Evolutionary conservation across 2,329 filamentous ascomycete species (phyloP).

Genomic region (Diaporthe sp.): DNA sequence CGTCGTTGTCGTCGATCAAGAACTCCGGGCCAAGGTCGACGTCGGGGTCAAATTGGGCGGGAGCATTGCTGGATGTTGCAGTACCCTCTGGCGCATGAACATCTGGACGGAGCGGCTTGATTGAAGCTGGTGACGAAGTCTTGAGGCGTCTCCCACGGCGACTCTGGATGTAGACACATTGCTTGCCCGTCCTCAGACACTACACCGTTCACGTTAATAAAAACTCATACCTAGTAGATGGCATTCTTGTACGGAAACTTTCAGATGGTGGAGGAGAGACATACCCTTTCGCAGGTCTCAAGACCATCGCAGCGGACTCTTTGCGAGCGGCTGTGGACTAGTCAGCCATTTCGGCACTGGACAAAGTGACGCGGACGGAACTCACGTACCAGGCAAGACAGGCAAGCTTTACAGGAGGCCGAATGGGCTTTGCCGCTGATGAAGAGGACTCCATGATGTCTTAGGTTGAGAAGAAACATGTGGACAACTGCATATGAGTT

Average conservation of each 20-base stretch:
- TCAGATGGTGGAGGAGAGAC: rapidly evolving
- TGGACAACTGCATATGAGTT: background rate
- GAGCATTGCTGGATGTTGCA: background rate
- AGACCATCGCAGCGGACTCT: background rate
- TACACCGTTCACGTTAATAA: background rate
- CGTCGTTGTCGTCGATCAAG: background rate
- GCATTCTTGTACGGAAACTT: too few species aligned
- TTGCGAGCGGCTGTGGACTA: background rate
- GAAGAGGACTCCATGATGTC: background rate
- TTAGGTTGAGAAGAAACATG: background rate
- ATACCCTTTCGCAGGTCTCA: background rate
- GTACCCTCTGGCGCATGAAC: background rate
- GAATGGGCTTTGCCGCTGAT: background rate
- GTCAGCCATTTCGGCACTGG: background rate
- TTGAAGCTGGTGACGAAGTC: rapidly evolving
- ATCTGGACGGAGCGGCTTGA: background rate
- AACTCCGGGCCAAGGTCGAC: background rate
- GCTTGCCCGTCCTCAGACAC: background rate
- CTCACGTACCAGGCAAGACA: background rate
- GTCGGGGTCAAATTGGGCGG: background rate
- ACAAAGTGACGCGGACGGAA: background rate
- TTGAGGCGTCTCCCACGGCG: background rate
- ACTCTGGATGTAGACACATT: background rate
- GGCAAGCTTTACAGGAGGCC: background rate
- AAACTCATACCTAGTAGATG: too few species aligned